These are phyloP conservation scores for Dissophora ornata DNA, from an alignment of 192 early-diverging fungal genomes.

Conservation along the genomic window DNA sequence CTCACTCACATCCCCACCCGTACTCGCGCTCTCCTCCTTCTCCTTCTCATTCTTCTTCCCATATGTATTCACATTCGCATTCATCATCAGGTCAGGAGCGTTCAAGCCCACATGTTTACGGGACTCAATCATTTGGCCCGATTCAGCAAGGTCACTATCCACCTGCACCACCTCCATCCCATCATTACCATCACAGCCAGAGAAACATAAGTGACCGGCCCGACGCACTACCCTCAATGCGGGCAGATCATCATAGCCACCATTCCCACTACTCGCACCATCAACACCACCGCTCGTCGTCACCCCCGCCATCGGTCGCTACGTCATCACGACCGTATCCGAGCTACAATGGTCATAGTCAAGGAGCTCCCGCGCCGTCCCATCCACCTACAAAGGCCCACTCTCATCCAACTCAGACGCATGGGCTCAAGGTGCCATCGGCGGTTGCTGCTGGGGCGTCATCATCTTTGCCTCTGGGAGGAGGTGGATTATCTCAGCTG, in stretches of 20 bases:
- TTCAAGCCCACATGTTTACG: not conserved
- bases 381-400: too few species aligned
- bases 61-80: slow-evolving; percentile 6
- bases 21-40: slow-evolving; percentile 2
- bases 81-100: slow-evolving; percentile 18
- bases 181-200: slow-evolving; percentile 22
- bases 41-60: slow-evolving; percentile 9
- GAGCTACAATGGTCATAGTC: slow-evolving; percentile 13
- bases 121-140: not conserved
- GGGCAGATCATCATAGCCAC: not conserved
- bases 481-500: not conserved
- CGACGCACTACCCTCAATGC: not conserved
- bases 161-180: slow-evolving; percentile 6
- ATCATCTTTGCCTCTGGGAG: not conserved
- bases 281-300: slow-evolving; percentile 6
- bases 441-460: not conserved
- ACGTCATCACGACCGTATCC: slow-evolving; percentile 1
- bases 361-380: not conserved
- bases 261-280: slow-evolving; percentile 10
- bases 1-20: slow-evolving; percentile 14
- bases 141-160: slow-evolving; percentile 22
- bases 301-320: not conserved
- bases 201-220: not conserved
- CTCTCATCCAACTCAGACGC: too few species aligned
- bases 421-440: too few species aligned